phyloP scores from a whole-genome alignment of 176 grass and related monocot genomes.

The Musa schizocarpa region DNA sequence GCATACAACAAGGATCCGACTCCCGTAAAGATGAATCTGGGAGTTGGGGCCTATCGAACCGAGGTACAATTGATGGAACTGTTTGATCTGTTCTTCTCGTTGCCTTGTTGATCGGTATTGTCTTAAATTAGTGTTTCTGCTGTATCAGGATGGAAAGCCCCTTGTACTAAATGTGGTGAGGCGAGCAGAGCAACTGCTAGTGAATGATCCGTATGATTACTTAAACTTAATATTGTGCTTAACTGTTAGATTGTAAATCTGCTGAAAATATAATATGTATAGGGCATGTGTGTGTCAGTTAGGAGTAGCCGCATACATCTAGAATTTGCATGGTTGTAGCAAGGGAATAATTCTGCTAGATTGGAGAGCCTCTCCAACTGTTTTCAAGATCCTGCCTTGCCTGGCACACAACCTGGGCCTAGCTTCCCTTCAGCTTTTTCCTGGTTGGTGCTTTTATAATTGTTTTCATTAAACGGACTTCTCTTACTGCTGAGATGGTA shows the following conservation, averaged over 20 bases:
- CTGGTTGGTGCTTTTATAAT: no score
- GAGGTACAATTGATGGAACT: conserved; percentile 42
- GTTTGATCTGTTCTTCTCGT: neutral
- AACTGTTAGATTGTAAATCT: no score
- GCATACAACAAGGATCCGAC: conserved; percentile 98
- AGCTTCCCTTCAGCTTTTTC: no score
- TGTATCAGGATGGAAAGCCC: conserved; percentile 87
- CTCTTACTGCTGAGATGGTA: no score
- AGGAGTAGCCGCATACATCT: neutral
- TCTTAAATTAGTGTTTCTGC: neutral
- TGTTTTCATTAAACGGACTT: no score
- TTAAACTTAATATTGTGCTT: neutral
- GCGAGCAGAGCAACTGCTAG: conserved; percentile 57
- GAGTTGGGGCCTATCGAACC: conserved; percentile 92
- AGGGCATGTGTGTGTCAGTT: no score
- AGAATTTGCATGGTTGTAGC: neutral
- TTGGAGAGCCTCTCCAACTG: no score
- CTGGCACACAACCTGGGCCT: no score
- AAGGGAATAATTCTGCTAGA: no score
- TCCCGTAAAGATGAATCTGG: conserved; percentile 83
- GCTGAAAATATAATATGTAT: no score
- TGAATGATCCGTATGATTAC: conserved; percentile 61
- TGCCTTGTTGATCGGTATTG: neutral
- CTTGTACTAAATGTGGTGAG: conserved; percentile 85
- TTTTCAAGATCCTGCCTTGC: no score